Evolutionary conservation across 2,329 filamentous ascomycete species (phyloP).

Genomic region (Achaetomium macrosporum): DNA sequence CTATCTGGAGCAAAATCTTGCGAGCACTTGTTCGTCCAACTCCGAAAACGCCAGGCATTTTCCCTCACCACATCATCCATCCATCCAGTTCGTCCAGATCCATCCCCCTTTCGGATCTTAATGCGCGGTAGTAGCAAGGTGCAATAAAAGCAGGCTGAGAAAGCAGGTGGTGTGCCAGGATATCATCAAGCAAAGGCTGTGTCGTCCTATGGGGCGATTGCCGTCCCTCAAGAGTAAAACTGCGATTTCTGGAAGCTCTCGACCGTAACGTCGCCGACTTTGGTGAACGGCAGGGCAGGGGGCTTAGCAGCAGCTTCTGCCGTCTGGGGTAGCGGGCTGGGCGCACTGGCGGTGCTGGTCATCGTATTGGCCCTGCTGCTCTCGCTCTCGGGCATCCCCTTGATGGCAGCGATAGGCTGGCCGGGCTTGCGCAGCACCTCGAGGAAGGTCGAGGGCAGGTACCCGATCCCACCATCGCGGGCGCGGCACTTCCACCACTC

Average conservation of each 20-base stretch:
- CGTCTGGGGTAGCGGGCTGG: slow-evolving; percentile 13
- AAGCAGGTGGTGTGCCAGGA: neutral
- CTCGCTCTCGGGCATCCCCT: slow-evolving; percentile 40
- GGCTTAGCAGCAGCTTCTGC: slow-evolving; percentile 21
- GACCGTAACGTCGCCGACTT: slow-evolving; percentile 47
- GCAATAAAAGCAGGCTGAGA: too few species aligned
- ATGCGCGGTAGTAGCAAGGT: too few species aligned
- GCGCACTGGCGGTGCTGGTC: slow-evolving; percentile 37
- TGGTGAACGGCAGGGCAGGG: slow-evolving; percentile 31
- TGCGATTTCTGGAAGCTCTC: slow-evolving; percentile 55
- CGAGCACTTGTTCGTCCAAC: neutral
- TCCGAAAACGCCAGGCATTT: slow-evolving; percentile 12
- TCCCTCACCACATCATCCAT: neutral
- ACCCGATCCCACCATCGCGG: slow-evolving; percentile 83
- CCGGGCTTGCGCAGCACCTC: slow-evolving; percentile 60
- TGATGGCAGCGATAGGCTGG: slow-evolving; percentile 47
- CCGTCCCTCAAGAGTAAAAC: slow-evolving; percentile 45
- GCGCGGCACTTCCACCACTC: slow-evolving; percentile 98
- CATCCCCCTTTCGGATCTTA: too few species aligned
- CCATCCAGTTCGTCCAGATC: too few species aligned
- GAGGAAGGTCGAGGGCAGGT: slow-evolving; percentile 85
- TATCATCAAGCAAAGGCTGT: neutral
- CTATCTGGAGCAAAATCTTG: neutral
- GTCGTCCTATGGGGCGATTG: neutral
- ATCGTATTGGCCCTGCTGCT: slow-evolving; percentile 44